Base-by-base conservation (phyloP, 2,329 filamentous ascomycete species). In the Rosellinia necatrix region DNA sequence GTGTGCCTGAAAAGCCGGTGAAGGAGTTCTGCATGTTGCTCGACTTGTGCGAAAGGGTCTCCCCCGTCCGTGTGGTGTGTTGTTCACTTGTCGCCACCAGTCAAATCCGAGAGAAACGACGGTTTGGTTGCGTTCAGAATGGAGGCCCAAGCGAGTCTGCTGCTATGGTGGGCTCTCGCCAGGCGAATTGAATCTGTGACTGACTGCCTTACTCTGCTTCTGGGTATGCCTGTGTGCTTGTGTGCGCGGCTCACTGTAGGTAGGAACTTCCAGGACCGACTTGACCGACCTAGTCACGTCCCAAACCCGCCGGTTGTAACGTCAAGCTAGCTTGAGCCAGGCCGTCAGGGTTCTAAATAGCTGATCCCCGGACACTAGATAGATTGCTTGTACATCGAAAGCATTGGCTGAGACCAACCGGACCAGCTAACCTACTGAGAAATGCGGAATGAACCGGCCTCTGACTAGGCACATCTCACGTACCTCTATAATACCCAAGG, bases 391-490 rank as follows among this genome's bases (percentile, higher is more conserved):
- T 46, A 32, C 49, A 53, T 35, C 50, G 29, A 43, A 52, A 55
- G 42, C 37, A 51, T 53, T 49, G 54, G 25, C 32, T 38, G 54
- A 42, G 49, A 37, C 41, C 49, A 50, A 57, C 43, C 13, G n/a
- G 40, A 25, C 49, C 32, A 17, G 29, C 34, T 13, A n/a, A 42
- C 13, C 3, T 27, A 34, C 34, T 41, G 51, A 27, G 41, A 59
- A 29, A 48, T 57, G 46, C 64, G 64, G 64, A 67, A 64, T 65
- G 61, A 67, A 53, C 65, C 65, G 64, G 64, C 21, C 49, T 41
- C 40, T 50, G 37, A 43, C 60, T 51, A 61, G 57, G 62, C 58
- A 57, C 59, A 61, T 56, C 54, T 53, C 56, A 53, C 53, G 24
- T 27, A 42, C 13, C 43, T 40, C 8, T 5, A 19, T 40, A 24